These are phyloP conservation scores for Paecilomyces formosus DNA, from an alignment of 2,329 filamentous ascomycete genomes.

Conservation along the genomic window DNA sequence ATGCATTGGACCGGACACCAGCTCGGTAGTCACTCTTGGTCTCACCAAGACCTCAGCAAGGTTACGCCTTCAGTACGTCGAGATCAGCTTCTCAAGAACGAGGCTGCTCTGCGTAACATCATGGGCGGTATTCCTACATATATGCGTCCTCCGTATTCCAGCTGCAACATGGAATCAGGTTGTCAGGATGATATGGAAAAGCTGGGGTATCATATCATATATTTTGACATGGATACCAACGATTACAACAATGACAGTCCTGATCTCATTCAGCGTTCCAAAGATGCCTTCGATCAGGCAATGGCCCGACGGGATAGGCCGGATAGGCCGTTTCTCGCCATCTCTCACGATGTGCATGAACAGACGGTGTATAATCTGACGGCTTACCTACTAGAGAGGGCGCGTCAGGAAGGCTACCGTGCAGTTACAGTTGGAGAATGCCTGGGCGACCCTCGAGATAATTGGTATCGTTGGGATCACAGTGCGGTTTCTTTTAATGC, in stretches of 20 bases:
- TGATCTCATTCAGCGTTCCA: slow-evolving; percentile 28
- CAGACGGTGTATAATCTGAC: slow-evolving; percentile 38
- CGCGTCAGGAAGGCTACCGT: slow-evolving; percentile 23
- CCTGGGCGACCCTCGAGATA: slow-evolving; percentile 27
- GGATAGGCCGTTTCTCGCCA: slow-evolving; percentile 31
- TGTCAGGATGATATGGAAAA: slow-evolving; percentile 36
- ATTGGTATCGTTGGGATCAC: slow-evolving; percentile 36
- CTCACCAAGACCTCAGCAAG: slow-evolving; percentile 39
- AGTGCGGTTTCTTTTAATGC: slow-evolving; percentile 8
- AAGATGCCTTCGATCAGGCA: slow-evolving; percentile 31
- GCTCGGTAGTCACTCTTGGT: slow-evolving; percentile 47
- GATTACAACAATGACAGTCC: slow-evolving; percentile 38
- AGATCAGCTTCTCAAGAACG: slow-evolving; percentile 40
- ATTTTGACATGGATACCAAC: slow-evolving; percentile 41
- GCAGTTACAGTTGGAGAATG: slow-evolving; percentile 39
- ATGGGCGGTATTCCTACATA: slow-evolving; percentile 45
- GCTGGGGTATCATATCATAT: slow-evolving; percentile 44
- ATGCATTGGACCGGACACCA: slow-evolving; percentile 43
- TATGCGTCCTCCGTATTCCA: slow-evolving; percentile 46
- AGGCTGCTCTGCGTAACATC: slow-evolving; percentile 41
- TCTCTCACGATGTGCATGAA: slow-evolving; percentile 36
- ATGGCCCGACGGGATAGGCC: slow-evolving; percentile 16
- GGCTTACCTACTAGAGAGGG: slow-evolving; percentile 29
- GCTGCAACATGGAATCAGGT: slow-evolving; percentile 26
- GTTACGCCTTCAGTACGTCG: slow-evolving; percentile 29